Base-by-base conservation (phyloP, 1,139 yeast genomes). In the Geotrichum histeridarum region DNA sequence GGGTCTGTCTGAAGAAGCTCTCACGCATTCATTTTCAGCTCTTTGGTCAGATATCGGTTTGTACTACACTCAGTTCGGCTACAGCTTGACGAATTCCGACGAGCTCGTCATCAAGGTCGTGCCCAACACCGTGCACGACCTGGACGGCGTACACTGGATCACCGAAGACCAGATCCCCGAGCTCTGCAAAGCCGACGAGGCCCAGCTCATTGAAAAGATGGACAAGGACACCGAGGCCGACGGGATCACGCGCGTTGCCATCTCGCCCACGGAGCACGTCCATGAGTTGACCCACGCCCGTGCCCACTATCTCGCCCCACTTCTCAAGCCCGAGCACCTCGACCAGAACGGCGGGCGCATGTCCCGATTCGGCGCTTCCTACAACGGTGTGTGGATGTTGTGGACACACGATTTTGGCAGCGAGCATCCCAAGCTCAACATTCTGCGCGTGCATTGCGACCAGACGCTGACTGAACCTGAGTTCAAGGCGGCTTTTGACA, bases 11-110 rank as follows among this genome's bases (percentile, higher is more conserved):
- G 59, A 65, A 18, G 63, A 42, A 65, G 63, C 35, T 65, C 66
- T 22, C 51, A 60, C 6, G 59, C 67, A 42, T 73, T 77, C 54
- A 77, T 75, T 77, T 53, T 69, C 77, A 12, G 79, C 77, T 55
- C 73, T 85, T 57, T 86, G 85, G 73, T 83, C 90, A 37, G 94
- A 85, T 63, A 77, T 86, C 41, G 91, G 89, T 5, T 82, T 81
- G 55, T 85, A 79, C 67, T 85, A 86, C 66, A 67, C 73, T 37
- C 72, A 74, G 55, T 75, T 77, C 61, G 94, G 88, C 1, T 86
- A 82, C 67, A 69, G 72, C 43, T 76, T 56, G 47, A 57, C 59
- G n/a, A 59, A 58, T 31, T 43, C 70, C 15, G 50, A 58, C 8
- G 68, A 64, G 55, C 48, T 66, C 27, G 53, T 51, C 42, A 50